Conservation (phyloP, 805 yeast genomes). For the Kazachstania bromeliacearum region DNA sequence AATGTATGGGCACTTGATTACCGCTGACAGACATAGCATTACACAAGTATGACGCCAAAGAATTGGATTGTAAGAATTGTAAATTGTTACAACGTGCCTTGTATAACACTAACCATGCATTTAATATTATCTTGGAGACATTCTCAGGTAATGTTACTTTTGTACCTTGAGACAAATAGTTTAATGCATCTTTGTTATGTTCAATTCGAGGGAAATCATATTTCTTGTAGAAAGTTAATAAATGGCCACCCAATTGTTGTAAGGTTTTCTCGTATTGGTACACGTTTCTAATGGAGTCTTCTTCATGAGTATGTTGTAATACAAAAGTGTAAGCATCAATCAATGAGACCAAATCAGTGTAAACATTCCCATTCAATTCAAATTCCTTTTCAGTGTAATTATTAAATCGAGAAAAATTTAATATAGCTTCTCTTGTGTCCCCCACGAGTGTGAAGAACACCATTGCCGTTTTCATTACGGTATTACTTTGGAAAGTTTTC, state of each 20-base stretch:
- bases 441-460: slow-evolving; percentile 21
- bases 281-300: slow-evolving; percentile 12
- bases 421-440: slow-evolving; percentile 19
- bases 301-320: slow-evolving; percentile 6
- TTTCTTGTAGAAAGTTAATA: slow-evolving; percentile 14
- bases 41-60: slow-evolving; percentile 15
- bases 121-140: slow-evolving; percentile 10
- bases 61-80: slow-evolving; percentile 10
- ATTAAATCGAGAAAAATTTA: slow-evolving; percentile 33
- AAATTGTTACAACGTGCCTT: slow-evolving; percentile 11
- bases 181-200: slow-evolving; percentile 11
- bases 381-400: slow-evolving; percentile 34
- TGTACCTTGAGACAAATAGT: slow-evolving; percentile 14
- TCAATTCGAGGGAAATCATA: slow-evolving; percentile 12
- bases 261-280: slow-evolving; percentile 10
- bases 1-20: slow-evolving; percentile 3
- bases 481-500: slow-evolving; percentile 39
- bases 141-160: slow-evolving; percentile 15
- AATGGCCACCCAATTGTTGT: slow-evolving; percentile 6
- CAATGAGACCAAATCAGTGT: slow-evolving; percentile 32
- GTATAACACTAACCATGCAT: slow-evolving; percentile 22
- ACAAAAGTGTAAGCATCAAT: slow-evolving; percentile 22
- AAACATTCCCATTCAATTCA: slow-evolving; percentile 28
- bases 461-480: slow-evolving; percentile 30
- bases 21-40: slow-evolving; percentile 15